phyloP scores from a whole-genome alignment of 495 filamentous ascomycete genomes.

The Xylaria flabelliformis region DNA sequence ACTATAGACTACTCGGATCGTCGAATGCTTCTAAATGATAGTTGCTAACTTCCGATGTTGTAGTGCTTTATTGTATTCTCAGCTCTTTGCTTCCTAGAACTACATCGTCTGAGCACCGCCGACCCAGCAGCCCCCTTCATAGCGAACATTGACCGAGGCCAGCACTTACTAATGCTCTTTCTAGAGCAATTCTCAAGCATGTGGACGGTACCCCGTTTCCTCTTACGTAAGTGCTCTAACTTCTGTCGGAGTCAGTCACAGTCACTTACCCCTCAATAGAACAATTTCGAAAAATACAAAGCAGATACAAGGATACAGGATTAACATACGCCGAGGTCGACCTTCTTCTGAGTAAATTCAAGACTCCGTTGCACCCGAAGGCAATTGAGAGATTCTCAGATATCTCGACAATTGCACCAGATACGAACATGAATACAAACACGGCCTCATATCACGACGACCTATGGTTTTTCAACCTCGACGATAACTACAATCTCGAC shows the following conservation, averaged over 20 bases:
- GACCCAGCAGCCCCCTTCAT: conserved; percentile 8
- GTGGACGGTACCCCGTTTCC: conserved; percentile 30
- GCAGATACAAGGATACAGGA: conserved; percentile 1
- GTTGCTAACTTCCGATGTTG: not conserved
- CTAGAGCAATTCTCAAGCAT: conserved; percentile 36
- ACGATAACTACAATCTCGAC: not conserved
- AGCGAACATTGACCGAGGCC: conserved; percentile 15
- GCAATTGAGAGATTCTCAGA: conserved; percentile 12
- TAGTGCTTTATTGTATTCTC: conserved; percentile 32
- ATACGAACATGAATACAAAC: conserved; percentile 6
- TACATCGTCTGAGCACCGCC: conserved; percentile 27
- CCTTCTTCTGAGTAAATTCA: conserved; percentile 23
- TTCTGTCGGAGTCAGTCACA: not conserved
- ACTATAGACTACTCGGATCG: too few relatives aligned
- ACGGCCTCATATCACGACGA: not conserved
- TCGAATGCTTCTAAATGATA: not conserved
- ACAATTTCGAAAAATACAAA: conserved; percentile 25
- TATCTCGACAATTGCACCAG: not conserved
- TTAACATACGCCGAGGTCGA: conserved; percentile 30
- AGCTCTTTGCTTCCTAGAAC: conserved; percentile 32
- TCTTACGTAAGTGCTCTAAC: conserved; percentile 30
- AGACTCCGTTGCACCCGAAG: conserved; percentile 35
- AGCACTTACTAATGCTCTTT: conserved; percentile 31
- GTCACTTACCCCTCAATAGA: conserved; percentile 24
- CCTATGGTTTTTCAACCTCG: conserved; percentile 19